Conservation (phyloP, 768 basidiomycete genomes). For the Suillus clintonianus region DNA sequence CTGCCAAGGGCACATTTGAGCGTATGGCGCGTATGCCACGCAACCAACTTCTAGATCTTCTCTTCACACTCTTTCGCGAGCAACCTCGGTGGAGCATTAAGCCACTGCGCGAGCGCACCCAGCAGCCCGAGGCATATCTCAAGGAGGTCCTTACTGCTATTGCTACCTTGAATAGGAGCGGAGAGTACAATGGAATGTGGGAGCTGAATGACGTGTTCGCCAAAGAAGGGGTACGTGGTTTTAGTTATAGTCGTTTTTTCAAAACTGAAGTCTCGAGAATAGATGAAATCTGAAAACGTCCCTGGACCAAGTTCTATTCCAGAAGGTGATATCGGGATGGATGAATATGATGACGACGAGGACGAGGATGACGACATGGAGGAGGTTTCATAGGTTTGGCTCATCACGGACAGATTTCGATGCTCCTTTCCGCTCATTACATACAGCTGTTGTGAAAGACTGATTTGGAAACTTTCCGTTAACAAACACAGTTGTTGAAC, state of each 20-base stretch:
- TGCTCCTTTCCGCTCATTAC: slow-evolving; percentile 2
- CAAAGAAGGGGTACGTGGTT: slow-evolving; percentile 53
- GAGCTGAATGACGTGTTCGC: slow-evolving; percentile 77
- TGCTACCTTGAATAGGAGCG: slow-evolving; percentile 73
- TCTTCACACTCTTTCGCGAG: slow-evolving; percentile 79
- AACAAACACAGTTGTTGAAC: background rate
- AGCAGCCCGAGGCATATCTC: slow-evolving; percentile 86
- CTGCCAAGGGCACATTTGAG: slow-evolving; percentile 72
- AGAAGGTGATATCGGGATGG: slow-evolving; percentile 27
- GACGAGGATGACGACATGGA: slow-evolving; percentile 68
- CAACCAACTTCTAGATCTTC: slow-evolving; percentile 82
- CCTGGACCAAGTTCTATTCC: slow-evolving; percentile 37
- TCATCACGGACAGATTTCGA: slow-evolving; percentile 4
- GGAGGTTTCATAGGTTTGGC: slow-evolving; percentile 54
- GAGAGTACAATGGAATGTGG: slow-evolving; percentile 81
- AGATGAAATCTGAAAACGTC: slow-evolving; percentile 51
- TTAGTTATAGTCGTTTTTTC: background rate
- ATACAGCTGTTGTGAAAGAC: background rate
- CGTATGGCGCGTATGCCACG: slow-evolving; percentile 91
- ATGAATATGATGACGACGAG: slow-evolving; percentile 49
- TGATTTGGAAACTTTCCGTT: background rate
- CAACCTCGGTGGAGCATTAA: slow-evolving; percentile 83
- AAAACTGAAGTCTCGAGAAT: slow-evolving; percentile 7
- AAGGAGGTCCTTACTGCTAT: slow-evolving; percentile 82
- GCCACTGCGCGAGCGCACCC: slow-evolving; percentile 72